Base-by-base conservation (phyloP, 768 basidiomycete genomes). In the Rhizopogon vinicolor region DNA sequence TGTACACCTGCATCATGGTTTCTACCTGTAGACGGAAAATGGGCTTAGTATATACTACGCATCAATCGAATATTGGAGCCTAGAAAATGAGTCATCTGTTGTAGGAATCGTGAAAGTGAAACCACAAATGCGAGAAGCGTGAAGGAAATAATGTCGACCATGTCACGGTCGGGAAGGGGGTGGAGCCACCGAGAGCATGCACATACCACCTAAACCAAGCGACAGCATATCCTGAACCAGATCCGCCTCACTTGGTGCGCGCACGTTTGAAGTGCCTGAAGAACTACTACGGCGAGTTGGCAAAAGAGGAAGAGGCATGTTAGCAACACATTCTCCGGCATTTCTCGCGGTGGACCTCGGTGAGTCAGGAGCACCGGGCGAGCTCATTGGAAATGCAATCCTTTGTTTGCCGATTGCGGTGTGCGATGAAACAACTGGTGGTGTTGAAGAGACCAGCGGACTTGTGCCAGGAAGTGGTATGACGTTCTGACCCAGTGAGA, bases 171-270 rank as follows among this genome's bases (percentile, higher is more conserved):
- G 22, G 19, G 19, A 37, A 49, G 35, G 33, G 35, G 33, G 18
- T 19, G 35, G 22, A 14, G 48, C 35, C 35, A 37, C 35, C 48
- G 8, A 37, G 35, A 49, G 48, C 6, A 37, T 29, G 56, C 7
- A 71, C 68, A 55, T 63, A 70, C 68, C 68, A n/a, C 58, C 19
- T 2, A 72, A 55, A 41, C 44, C 55, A 59, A 70, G 62, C 12
- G 60, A 70, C 14, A 35, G 41, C 19, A 72, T 29, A 5, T 53
- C 65, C 29, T 61, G 54, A 3, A 50, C 56, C 60, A 70, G 52
- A 46, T 61, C 64, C 0, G 42, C 57, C 9, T 59, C 58, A 45
- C 22, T 49, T 37, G 48, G 14, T 4, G 19, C 35, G 48, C 35
- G 8, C 8, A 37, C 35, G 19, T 14, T n/a, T 25, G 14, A 37